Base-by-base conservation (phyloP, 345 rosid species). In the Eucalyptus pauciflora region DNA sequence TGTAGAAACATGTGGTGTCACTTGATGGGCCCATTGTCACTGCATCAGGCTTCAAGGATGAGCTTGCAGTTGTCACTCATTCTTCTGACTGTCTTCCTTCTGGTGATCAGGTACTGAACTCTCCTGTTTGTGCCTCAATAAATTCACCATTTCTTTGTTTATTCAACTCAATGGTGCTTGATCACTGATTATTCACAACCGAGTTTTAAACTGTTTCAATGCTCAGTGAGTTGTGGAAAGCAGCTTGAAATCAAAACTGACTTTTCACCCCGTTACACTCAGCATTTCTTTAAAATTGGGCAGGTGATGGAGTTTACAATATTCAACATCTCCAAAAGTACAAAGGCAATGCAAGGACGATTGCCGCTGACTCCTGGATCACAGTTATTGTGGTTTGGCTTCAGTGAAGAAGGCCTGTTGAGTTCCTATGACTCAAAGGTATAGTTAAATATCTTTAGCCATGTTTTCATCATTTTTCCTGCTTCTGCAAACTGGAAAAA, bases 401-500 rank as follows among this genome's bases (percentile, higher is more conserved):
- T 96, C 89, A 96, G 96, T 88, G 99, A 98, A 88, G 97, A 96
- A 91, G 99, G 99, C 69, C 94, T 92, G 52, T 91, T 98, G 92
- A 96, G 97, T 92, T 93, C 95, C 81, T 97, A 91, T 89, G 99
- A 98, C 90, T 96, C 99, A 29, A 94, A 95, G 99, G 99, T 97
- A 89, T 80, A 49, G 46, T 90, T 46, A 50, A 86, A 80, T 87
- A 22, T 90, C 87, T 56, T 88, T 8, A 50, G 29, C 80, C 67
- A 86, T 15, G 50, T 24, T 46, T 56, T 89, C 7, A 0, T 43
- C 43, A 52, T 11, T 80, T 16, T 51, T 50, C 86, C 11, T 71
- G 20, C 89, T 41, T 69, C 51, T 76, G 64, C 29, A 10, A 86
- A 86, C 48, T 1, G 33, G 45, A 43, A 50, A 50, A 37, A 2